Base-by-base conservation (phyloP, 2,329 filamentous ascomycete genomes). In the Colletotrichum abscissum region DNA sequence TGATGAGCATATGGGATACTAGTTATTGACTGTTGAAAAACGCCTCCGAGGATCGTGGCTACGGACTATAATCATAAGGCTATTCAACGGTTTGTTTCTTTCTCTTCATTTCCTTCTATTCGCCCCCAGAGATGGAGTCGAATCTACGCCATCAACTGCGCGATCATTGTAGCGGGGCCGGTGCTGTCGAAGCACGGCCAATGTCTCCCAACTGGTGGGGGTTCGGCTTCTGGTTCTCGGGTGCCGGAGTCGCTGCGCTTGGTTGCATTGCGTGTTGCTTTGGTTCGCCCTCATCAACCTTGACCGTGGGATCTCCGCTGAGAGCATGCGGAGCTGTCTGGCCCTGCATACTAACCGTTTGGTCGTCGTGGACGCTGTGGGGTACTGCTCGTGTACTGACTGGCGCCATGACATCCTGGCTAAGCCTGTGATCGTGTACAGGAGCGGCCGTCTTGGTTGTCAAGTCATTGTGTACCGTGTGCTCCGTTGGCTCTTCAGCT, bases 341-440 rank as follows among this genome's bases (percentile, higher is more conserved):
- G 28, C 35, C 52, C 14, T 58, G 52, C 7, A 63, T 63, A 9
- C n/a, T 26, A 26, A 56, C 35, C 46, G 52, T 57, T 11, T 19
- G 30, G 64, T 72, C 69, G 16, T 72, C 64, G 30, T 73, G 56
- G 55, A 55, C 30, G 46, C 38, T 19, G 24, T 63, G 57, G n/a
- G 66, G 66, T 5, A 38, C 56, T 24, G 30, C n/a, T 55, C 22
- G 7, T 14, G 35, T 52, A 55, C 52, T 26, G 57, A 59, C 22
- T 12, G 52, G 52, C 3, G 56, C 59, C 3, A 65, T 14, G 16
- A 35, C 33, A 42, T 73, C 70, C 35, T 64, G 60, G 35, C 67
- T 70, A 19, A 73, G 60, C 9, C 67, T 49, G 42, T 73, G 70
- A 35, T 64, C 56, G 28, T 73, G 24, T n/a, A 38, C 46, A 38